A percentile compares a stretch with the other conserved stretches of the same genome.
Evolutionary conservation across 2,329 filamentous ascomycete species (phyloP).

Genomic region (Colletotrichum gigasporum): DNA sequence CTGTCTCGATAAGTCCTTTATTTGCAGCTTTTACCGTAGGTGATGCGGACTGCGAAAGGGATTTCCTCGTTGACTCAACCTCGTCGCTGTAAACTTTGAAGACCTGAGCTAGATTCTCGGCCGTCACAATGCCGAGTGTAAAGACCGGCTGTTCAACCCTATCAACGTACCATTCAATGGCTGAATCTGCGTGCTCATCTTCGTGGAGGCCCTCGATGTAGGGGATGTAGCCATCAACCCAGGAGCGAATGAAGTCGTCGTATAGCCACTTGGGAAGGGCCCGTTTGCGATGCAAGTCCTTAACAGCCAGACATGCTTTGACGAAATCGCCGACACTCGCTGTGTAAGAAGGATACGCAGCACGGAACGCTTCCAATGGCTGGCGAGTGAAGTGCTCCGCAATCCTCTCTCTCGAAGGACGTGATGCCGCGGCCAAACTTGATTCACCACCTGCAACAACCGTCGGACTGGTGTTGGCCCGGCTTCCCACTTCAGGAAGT

Average conservation of each 20-base stretch:
- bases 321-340: constrained; percentile 54
- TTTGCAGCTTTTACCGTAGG: too few relatives aligned
- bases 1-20: too few relatives aligned
- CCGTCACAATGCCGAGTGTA: constrained; percentile 42
- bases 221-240: constrained; percentile 49
- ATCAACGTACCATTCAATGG: constrained; percentile 53
- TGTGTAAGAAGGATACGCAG: constrained; percentile 53
- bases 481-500: neutral
- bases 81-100: constrained; percentile 45
- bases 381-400: constrained; percentile 15
- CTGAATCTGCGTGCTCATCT: constrained; percentile 42
- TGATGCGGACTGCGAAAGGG: neutral
- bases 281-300: constrained; percentile 45
- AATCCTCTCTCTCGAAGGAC: neutral
- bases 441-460: neutral
- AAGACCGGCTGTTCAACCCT: constrained; percentile 36
- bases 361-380: constrained; percentile 50
- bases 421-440: neutral
- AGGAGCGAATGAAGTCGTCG: constrained; percentile 62
- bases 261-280: constrained; percentile 54
- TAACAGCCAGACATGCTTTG: constrained; percentile 53
- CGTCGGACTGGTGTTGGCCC: neutral
- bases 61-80: constrained; percentile 23
- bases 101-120: constrained; percentile 45
- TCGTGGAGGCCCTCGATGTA: constrained; percentile 46